Evolutionary conservation across 2,329 filamentous ascomycete species (phyloP).

Genomic region (Aspergillus japonicus): DNA sequence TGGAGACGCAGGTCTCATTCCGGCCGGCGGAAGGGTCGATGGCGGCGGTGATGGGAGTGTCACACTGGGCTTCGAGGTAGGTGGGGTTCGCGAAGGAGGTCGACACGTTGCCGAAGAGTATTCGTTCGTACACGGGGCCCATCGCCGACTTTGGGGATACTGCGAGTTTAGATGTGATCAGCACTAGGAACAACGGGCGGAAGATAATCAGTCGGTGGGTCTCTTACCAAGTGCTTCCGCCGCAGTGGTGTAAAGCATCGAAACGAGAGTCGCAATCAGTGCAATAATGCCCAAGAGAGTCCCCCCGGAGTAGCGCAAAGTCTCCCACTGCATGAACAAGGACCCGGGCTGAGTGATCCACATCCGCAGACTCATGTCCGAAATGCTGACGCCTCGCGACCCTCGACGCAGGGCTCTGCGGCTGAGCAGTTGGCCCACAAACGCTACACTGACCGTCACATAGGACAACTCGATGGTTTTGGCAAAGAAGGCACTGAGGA

Average conservation of each 20-base stretch:
- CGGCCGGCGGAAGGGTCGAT: conserved; percentile 42
- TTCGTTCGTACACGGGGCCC: conserved; percentile 50
- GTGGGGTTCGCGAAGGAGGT: conserved; percentile 62
- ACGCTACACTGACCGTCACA: conserved; percentile 72
- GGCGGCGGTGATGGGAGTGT: conserved; percentile 55
- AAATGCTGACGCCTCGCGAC: conserved; percentile 66
- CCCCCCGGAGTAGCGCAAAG: conserved; percentile 61
- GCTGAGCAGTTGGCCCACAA: conserved; percentile 73
- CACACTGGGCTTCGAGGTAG: conserved; percentile 58
- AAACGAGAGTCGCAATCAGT: conserved; percentile 62
- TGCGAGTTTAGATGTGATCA: conserved; percentile 5
- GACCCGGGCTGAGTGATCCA: conserved; percentile 75
- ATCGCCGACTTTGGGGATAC: conserved; percentile 70
- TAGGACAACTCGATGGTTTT: conserved; percentile 78
- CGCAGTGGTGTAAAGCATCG: conserved; percentile 74
- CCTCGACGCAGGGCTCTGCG: conserved; percentile 62
- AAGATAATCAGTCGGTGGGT: background rate
- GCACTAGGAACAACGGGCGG: background rate
- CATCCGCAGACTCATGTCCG: conserved; percentile 73
- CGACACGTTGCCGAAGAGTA: conserved; percentile 58
- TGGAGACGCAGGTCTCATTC: conserved; percentile 62
- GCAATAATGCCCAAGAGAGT: conserved; percentile 65
- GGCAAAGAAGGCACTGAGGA: conserved; percentile 67
- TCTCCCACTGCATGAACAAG: conserved; percentile 67
- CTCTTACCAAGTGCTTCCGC: conserved; percentile 62